Evolutionary conservation across 2,329 filamentous ascomycete species (phyloP), one percentile per base, ranked within the genome.

Genomic region (Diaporthe sp.): DNA sequence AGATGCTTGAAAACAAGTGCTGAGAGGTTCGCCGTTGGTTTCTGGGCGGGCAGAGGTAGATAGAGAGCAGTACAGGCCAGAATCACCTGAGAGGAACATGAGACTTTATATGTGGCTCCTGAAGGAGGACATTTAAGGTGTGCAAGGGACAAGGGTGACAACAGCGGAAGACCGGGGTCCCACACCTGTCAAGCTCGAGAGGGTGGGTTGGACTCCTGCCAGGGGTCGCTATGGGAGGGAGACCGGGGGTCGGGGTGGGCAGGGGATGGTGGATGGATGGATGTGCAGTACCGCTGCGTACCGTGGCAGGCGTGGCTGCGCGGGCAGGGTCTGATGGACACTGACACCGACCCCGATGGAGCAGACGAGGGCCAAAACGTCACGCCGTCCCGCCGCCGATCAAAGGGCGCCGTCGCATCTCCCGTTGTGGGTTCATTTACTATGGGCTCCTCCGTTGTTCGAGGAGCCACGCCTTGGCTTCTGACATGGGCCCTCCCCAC

Each of bases 111-210:
- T 72, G 47, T 51, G 61, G 53, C 61, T 10, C 49, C 34, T 9
- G 42, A 63, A 53, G 57, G 39, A 75, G 58, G 49, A n/a, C 44
- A 72, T 42, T 71, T 67, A 74, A 63, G 53, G 61, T 74, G 37
- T 70, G 61, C 61, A 73, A 73, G 71, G 73, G 17, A 72, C 60
- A 61, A 74, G 63, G 71, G 55, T 68, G 51, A 20, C n/a, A 31
- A 53, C 10, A n/a, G 71, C 57, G 31, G 58, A 65, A 65, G 44
- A 42, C 37, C 71, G 25, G 47, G 71, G 61, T 22, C 10, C 44
- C 42, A 28, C 63, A 71, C 34, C 44, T 60, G 71, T 58, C 71
- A 76, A 51, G 63, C 39, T 74, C 39, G 68, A 75, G 28, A 67
- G 71, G 42, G 70, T 72, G 63, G 63, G 63, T 68, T 53, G 47